Base-by-base conservation (phyloP, 1,284 basidiomycete species). In the Leccinum griseonigrum region DNA sequence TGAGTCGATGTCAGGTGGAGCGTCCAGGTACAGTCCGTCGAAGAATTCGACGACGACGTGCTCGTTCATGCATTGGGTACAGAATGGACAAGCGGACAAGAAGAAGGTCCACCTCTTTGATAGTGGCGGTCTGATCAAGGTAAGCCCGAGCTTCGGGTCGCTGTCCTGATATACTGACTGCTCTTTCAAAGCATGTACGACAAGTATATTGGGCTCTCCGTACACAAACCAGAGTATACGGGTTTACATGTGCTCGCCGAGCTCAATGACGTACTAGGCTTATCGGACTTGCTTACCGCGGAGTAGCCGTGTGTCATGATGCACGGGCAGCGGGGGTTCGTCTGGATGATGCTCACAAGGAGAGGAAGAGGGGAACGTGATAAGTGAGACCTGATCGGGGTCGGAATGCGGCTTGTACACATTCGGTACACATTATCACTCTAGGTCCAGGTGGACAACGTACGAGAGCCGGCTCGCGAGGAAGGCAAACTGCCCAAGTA, bases 401-500 rank as follows among this genome's bases (percentile, higher is more conserved):
- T 32, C 14, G 18, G 50, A n/a, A n/a, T n/a, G n/a, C n/a, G n/a
- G n/a, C n/a, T n/a, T n/a, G n/a, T n/a, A n/a, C n/a, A n/a, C 29
- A 36, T 9, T 54, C 14, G n/a, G 57, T 50, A 5, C 32, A 61
- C 29, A 59, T 51, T 2, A 5, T 10, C 18, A 55, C 16, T 2
- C 29, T 31, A 31, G 29, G 29, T 31, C 8, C 43, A 71, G 74
- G 72, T 73, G 72, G 72, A 73, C 74, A 29, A 66, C 69, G 0
- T 63, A 74, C 32, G 71, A 73, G 63, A 74, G n/a, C 68, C 70
- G 55, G 55, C 58, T 10, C 66, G 67, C 43, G 73, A 73, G 43
- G 73, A 75, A 60, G 72, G 73, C 74, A 70, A 74, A 40, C 13
- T 73, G 8, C 62, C 65, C 22, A 74, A 63, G 62, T 56, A 64